Base-by-base conservation (phyloP, 2,329 filamentous ascomycete genomes). In the Thielaviopsis musarum region DNA sequence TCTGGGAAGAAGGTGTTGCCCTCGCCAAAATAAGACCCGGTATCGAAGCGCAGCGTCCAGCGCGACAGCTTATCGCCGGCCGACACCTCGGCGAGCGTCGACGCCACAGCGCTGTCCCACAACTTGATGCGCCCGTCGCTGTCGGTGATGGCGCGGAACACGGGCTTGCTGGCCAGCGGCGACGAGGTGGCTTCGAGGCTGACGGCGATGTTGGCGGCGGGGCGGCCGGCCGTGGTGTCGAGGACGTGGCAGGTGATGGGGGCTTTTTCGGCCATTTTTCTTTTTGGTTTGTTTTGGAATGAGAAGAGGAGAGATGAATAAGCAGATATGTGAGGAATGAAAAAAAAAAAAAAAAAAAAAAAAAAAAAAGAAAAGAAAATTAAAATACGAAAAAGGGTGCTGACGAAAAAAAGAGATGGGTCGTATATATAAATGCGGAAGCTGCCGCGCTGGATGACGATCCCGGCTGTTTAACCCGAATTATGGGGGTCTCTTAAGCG, bases 171-270 rank as follows among this genome's bases (percentile, higher is more conserved):
- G 9, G 48, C 24, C 26, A 22, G 13, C 10, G 49, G 10, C 15
- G 45, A 15, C 51, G 61, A 65, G 56, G 68, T 70, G 5, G 77
- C 77, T 55, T 82, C 74, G 22, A 90, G 80, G 59, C 78, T 81
- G 60, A 91, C 86, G 64, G 77, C 76, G 66, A 93, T 80, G 63
- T 76, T 75, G 60, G 76, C 71, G 17, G 81, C 88, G 22, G 88
- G 88, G 60, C 77, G 78, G 67, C 88, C 88, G 62, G 79, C 74
- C n/a, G 82, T 80, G 12, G 87, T 91, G 76, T 93, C 87, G 69
- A 93, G 87, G 70, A 91, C 81, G 75, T 93, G 88, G 75, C 87
- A 91, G 70, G 88, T 91, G 67, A 93, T 91, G 68, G 81, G 81
- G 68, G 83, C 81, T 67, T 79, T 82, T 45, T 61, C 57, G 19